These are phyloP conservation scores for Suillus subluteus DNA, from an alignment of 768 basidiomycete species.

Conservation along the genomic window DNA sequence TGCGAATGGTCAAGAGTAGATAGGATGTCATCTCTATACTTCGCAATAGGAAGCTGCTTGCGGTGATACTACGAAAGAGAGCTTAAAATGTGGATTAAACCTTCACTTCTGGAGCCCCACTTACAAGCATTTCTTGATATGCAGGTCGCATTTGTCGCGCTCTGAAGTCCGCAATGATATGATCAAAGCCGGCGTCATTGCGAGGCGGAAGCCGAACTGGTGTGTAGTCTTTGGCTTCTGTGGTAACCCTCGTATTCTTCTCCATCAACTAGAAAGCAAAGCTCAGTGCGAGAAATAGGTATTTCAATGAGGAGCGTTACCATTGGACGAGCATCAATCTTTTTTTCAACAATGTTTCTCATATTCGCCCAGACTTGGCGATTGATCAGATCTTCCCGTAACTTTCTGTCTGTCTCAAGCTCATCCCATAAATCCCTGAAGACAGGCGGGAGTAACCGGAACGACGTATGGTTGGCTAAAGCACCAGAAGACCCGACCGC, in stretches of 20 bases:
- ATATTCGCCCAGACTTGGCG: constrained; percentile 73
- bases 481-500: constrained; percentile 49
- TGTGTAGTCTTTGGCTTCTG: constrained; percentile 20
- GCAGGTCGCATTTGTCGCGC: constrained; percentile 61
- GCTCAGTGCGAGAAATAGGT: constrained; percentile 1
- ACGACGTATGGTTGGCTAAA: constrained; percentile 61
- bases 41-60: constrained; percentile 82
- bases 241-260: constrained; percentile 22
- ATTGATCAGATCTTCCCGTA: constrained; percentile 64
- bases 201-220: constrained; percentile 12
- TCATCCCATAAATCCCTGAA: constrained; percentile 95
- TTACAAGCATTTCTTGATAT: constrained; percentile 90
- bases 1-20: constrained; percentile 72
- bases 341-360: constrained; percentile 63
- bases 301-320: constrained; percentile 31
- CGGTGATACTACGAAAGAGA: constrained; percentile 60
- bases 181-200: constrained; percentile 41
- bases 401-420: constrained; percentile 67
- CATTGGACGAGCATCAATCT: constrained; percentile 48
- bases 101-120: constrained; percentile 29
- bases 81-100: neutral
- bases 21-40: constrained; percentile 75
- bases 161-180: constrained; percentile 60
- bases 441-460: constrained; percentile 76
- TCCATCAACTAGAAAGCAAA: constrained; percentile 22